Conservation (phyloP, 169 alveolate species). For the Eimeria brunetti region DNA sequence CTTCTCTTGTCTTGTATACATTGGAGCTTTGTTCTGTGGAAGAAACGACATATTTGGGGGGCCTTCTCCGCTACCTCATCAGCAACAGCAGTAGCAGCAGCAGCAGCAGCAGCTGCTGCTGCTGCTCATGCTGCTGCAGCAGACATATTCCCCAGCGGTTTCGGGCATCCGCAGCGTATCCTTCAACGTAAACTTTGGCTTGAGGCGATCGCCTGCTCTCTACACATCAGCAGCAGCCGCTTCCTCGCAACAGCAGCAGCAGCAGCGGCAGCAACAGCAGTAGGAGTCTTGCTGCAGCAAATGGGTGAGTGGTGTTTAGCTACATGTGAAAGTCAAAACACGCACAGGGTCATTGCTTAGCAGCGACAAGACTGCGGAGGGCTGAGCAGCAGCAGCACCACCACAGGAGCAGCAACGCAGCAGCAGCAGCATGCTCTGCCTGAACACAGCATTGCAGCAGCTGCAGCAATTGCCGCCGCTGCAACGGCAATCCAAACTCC, state of each 20-base stretch:
- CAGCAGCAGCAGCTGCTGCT: background rate
- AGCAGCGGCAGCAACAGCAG: background rate
- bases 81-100: background rate
- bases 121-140: background rate
- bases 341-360: background rate
- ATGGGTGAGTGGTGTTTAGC: too few relatives aligned
- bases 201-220: background rate
- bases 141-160: background rate
- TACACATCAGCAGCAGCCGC: background rate
- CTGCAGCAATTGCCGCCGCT: constrained; percentile 15
- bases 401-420: background rate
- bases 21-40: background rate
- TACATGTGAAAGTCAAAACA: background rate
- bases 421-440: constrained; percentile 7
- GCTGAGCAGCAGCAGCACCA: background rate
- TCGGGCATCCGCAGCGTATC: background rate
- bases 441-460: background rate
- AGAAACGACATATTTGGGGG: background rate
- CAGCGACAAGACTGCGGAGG: background rate
- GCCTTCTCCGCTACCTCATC: background rate
- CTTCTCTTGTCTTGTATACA: background rate
- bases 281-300: background rate
- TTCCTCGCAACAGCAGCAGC: background rate
- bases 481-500: background rate
- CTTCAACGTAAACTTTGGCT: background rate